phyloP scores from a whole-genome alignment of 768 basidiomycete species.

The Chlorophyllum brunneum region DNA sequence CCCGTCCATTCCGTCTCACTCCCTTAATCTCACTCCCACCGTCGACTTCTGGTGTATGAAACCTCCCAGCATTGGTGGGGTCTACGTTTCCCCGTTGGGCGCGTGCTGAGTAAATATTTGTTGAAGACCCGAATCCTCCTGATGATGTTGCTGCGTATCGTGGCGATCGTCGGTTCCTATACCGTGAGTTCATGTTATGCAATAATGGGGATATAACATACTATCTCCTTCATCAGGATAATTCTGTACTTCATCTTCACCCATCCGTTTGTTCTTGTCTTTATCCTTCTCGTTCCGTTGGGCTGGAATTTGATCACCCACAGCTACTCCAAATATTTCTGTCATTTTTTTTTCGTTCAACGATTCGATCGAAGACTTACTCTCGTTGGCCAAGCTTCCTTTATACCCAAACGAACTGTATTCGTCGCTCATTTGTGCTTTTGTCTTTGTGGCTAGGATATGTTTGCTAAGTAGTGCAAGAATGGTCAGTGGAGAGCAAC shows the following conservation, averaged over 20 bases:
- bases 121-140: not conserved
- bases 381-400: not conserved
- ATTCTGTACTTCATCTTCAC: not conserved
- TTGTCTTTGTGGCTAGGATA: not conserved
- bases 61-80: not conserved
- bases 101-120: not conserved
- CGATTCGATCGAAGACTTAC: not conserved
- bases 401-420: not conserved
- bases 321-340: not conserved
- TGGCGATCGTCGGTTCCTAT: not conserved
- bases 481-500: too few species aligned
- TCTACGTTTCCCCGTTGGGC: not conserved
- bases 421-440: conserved; percentile 1
- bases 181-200: not conserved
- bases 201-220: not conserved
- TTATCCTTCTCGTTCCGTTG: not conserved
- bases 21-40: not conserved
- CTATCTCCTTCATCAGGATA: not conserved
- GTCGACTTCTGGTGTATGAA: not conserved
- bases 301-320: not conserved
- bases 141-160: conserved; percentile 1
- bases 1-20: not conserved
- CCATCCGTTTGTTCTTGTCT: not conserved
- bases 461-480: not conserved
- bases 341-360: not conserved